Evolutionary conservation across 495 filamentous ascomycete species (phyloP).

Genomic region (Trichoderma reesei): DNA sequence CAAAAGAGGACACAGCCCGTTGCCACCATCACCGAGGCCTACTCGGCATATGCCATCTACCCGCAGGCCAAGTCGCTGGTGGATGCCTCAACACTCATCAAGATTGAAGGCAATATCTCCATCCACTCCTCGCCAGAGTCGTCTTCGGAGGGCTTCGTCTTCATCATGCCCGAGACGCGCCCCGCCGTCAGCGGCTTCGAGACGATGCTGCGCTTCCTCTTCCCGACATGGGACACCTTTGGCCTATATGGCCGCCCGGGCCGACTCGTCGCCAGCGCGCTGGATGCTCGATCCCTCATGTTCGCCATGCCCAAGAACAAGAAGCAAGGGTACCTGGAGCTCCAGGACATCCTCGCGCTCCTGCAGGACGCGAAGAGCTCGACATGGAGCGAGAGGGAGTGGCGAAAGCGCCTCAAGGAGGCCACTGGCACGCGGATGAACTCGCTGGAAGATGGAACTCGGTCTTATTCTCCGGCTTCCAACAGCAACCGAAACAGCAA

Average conservation of each 20-base stretch:
- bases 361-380: constrained; percentile 68
- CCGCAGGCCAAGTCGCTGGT: constrained; percentile 88
- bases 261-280: constrained; percentile 74
- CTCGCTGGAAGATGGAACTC: constrained; percentile 34
- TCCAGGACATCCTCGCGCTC: constrained; percentile 69
- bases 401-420: constrained; percentile 83
- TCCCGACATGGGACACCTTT: constrained; percentile 91
- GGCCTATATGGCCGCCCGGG: constrained; percentile 84
- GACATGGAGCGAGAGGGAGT: constrained; percentile 80
- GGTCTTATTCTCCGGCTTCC: constrained; percentile 49
- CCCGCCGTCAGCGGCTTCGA: constrained; percentile 90
- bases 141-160: constrained; percentile 83
- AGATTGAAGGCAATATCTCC: constrained; percentile 84
- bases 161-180: constrained; percentile 92
- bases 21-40: constrained; percentile 82
- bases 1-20: constrained; percentile 87
- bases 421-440: constrained; percentile 73
- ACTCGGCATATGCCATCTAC: constrained; percentile 90
- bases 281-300: constrained; percentile 86
- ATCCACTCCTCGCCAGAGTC: constrained; percentile 67
- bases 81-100: constrained; percentile 87
- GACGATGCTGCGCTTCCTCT: constrained; percentile 89
- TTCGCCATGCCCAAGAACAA: constrained; percentile 90
- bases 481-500: constrained; percentile 54
- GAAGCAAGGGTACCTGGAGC: constrained; percentile 84